phyloP scores from a whole-genome alignment of 2,329 filamentous ascomycete genomes.

The Penicillium thymicola region DNA sequence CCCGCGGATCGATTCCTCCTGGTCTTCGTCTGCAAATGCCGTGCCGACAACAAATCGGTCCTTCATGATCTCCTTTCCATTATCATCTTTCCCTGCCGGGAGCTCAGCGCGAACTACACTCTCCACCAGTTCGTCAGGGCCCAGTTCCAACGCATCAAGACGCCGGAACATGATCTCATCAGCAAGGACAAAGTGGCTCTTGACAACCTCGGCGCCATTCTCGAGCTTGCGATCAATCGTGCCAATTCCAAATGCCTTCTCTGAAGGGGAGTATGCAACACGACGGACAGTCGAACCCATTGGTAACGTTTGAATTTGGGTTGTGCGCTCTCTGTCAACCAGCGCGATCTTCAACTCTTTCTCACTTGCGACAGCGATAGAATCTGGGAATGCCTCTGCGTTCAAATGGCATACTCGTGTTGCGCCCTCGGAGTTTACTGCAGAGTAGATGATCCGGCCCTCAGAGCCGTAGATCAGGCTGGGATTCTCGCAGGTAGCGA shows the following conservation, averaged over 20 bases:
- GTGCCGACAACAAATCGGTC: conserved; percentile 93
- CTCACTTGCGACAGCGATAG: conserved; percentile 76
- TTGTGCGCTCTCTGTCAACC: conserved; percentile 80
- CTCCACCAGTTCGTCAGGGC: conserved; percentile 73
- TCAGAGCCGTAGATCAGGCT: conserved; percentile 90
- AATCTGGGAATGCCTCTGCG: conserved; percentile 72
- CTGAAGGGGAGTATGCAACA: conserved; percentile 75
- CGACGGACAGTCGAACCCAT: conserved; percentile 81
- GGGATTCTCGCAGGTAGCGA: conserved; percentile 90
- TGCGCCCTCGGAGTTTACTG: conserved; percentile 84
- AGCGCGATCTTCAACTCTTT: conserved; percentile 72
- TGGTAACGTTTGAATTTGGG: conserved; percentile 77
- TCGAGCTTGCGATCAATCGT: conserved; percentile 73
- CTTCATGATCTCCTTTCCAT: conserved; percentile 48
- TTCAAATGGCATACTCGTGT: conserved; percentile 80
- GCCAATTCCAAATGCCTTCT: conserved; percentile 81
- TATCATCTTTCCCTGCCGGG: conserved; percentile 54
- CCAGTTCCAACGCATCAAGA: conserved; percentile 67
- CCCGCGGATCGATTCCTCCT: conserved; percentile 59
- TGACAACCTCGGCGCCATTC: conserved; percentile 69
- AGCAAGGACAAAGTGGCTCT: conserved; percentile 80
- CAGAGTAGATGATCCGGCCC: conserved; percentile 84
- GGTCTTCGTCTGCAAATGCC: conserved; percentile 66
- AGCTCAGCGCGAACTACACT: conserved; percentile 76
- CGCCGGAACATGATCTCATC: conserved; percentile 85